These are phyloP conservation scores for Pythium guiyangense DNA, from an alignment of 352 stramenopile genomes.

Conservation along the genomic window DNA sequence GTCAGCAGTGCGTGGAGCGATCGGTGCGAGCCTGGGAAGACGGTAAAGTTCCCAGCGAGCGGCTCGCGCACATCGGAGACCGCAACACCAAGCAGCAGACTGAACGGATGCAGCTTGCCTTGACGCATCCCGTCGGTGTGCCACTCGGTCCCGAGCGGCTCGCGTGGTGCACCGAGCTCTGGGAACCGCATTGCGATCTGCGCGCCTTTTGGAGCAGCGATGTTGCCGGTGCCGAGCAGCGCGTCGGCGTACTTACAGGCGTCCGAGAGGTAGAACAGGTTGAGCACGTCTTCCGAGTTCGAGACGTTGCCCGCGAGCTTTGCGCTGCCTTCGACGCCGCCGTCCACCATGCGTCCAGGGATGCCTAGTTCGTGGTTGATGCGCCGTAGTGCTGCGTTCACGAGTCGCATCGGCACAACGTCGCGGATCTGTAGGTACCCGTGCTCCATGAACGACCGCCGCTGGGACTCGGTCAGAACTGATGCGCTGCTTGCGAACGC, in stretches of 20 bases:
- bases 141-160: constrained; percentile 70
- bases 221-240: constrained; percentile 40
- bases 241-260: constrained; percentile 57
- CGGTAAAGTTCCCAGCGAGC: constrained; percentile 63
- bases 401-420: constrained; percentile 46
- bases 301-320: constrained; percentile 72
- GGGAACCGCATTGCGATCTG: constrained; percentile 77
- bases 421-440: constrained; percentile 68
- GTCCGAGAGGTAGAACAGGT: constrained; percentile 52
- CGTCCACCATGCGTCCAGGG: constrained; percentile 65
- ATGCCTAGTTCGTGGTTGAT: constrained; percentile 80
- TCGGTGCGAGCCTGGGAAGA: constrained; percentile 63
- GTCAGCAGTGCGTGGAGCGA: constrained; percentile 45
- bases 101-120: constrained; percentile 66
- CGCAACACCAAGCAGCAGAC: constrained; percentile 54
- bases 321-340: constrained; percentile 61
- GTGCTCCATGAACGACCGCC: constrained; percentile 61
- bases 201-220: constrained; percentile 41
- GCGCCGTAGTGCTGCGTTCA: constrained; percentile 47
- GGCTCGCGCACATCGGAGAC: constrained; percentile 65
- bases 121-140: constrained; percentile 83
- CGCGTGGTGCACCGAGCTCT: constrained; percentile 54
- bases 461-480: constrained; percentile 52
- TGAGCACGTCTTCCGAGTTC: constrained; percentile 55
- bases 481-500: constrained; percentile 14